phyloP scores from a whole-genome alignment of 2,329 filamentous ascomycete genomes.

The Samsoniella hepiali region DNA sequence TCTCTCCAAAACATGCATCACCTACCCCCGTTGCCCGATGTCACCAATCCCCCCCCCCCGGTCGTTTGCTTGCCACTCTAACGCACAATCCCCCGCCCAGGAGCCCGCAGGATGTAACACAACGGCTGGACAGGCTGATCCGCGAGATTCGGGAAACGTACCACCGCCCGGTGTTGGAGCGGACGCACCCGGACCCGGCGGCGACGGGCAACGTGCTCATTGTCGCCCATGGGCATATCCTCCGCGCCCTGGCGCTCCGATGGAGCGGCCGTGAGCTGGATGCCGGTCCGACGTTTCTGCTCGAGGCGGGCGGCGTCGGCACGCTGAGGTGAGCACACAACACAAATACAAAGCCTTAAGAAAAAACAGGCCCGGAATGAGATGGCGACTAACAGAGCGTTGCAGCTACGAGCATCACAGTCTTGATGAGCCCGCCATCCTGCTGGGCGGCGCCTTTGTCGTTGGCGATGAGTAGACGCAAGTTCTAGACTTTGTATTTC shows the following conservation, averaged over 20 bases:
- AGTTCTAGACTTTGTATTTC: too few species aligned
- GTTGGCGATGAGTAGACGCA: slow-evolving; percentile 36
- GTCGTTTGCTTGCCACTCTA: background rate
- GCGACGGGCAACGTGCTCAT: slow-evolving; percentile 47
- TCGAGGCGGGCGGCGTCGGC: slow-evolving; percentile 87
- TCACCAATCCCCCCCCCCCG: background rate
- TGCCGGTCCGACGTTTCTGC: slow-evolving; percentile 72
- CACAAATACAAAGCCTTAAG: too few species aligned
- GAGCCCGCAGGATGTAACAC: slow-evolving; percentile 68
- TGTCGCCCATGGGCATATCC: slow-evolving; percentile 86
- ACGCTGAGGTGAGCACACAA: slow-evolving; percentile 60
- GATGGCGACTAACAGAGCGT: slow-evolving; percentile 14
- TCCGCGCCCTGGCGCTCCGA: slow-evolving; percentile 82
- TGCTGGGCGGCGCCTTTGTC: slow-evolving; percentile 70
- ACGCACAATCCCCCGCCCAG: slow-evolving; percentile 34
- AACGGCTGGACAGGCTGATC: slow-evolving; percentile 73
- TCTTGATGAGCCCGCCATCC: slow-evolving; percentile 74
- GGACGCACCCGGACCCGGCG: slow-evolving; percentile 39
- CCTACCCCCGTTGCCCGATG: too few species aligned
- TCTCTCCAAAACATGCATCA: background rate
- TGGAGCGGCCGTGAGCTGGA: slow-evolving; percentile 74
- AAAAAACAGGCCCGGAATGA: too few species aligned
- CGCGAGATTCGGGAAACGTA: slow-evolving; percentile 65
- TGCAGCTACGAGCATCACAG: slow-evolving; percentile 74
- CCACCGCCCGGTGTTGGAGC: slow-evolving; percentile 61